These are phyloP conservation scores for Wickerhamomyces subpelliculosus DNA, from an alignment of 805 yeast species.

Conservation along the genomic window DNA sequence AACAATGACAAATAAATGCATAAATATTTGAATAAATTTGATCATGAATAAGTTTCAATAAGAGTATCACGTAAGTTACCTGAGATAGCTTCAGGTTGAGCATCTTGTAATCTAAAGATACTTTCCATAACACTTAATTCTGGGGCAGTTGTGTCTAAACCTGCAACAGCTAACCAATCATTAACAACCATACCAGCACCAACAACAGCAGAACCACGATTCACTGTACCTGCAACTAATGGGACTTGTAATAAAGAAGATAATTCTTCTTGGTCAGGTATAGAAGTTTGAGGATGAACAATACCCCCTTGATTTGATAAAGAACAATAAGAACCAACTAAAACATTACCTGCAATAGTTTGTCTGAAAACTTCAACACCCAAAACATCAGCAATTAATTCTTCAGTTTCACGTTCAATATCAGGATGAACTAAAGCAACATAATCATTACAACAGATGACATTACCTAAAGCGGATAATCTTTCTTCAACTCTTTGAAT, in stretches of 20 bases:
- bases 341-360: constrained; percentile 95
- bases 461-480: constrained; percentile 93
- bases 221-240: constrained; percentile 95
- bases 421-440: constrained; percentile 99
- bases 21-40: too few species aligned
- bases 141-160: constrained; percentile 97
- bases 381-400: constrained; percentile 91
- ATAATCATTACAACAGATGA: constrained; percentile 96
- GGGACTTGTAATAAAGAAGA: constrained; percentile 95
- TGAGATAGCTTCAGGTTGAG: constrained; percentile 79
- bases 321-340: constrained; percentile 94
- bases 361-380: constrained; percentile 99
- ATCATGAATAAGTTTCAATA: constrained; percentile 83
- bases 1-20: too few species aligned
- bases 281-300: constrained; percentile 95
- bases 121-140: constrained; percentile 95
- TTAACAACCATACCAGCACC: constrained; percentile 99
- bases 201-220: constrained; percentile 95
- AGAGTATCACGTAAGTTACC: constrained; percentile 86
- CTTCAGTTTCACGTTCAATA: constrained; percentile 98
- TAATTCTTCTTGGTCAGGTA: constrained; percentile 97
- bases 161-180: constrained; percentile 96
- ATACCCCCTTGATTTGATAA: constrained; percentile 96
- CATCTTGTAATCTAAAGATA: constrained; percentile 89
- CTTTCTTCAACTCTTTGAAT: constrained; percentile 98